Evolutionary conservation across 78 protist species (phyloP).

Genomic region (Neovahlkampfia damariscottae): DNA sequence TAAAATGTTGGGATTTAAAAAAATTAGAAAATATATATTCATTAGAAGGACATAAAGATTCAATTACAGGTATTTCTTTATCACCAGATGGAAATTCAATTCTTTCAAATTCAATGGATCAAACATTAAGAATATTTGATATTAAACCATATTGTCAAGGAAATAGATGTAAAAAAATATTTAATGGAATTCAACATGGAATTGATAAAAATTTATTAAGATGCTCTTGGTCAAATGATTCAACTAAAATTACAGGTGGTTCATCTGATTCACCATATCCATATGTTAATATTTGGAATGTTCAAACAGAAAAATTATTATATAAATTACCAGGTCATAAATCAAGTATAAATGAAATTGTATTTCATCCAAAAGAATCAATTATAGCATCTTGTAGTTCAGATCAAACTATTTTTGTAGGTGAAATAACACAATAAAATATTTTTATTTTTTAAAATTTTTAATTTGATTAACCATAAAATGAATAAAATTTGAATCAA

Average conservation of each 20-base stretch:
- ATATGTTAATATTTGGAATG: slow-evolving; percentile 4
- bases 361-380: slow-evolving; percentile 17
- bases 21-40: neutral
- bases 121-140: slow-evolving; percentile 22
- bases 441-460: no score
- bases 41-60: slow-evolving; percentile 16
- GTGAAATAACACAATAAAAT: no score
- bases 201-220: neutral
- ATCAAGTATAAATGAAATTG: slow-evolving; percentile 21
- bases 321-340: slow-evolving; percentile 32
- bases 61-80: slow-evolving; percentile 15
- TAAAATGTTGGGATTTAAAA: slow-evolving; percentile 8
- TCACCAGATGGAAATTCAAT: slow-evolving; percentile 19
- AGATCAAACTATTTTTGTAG: slow-evolving; percentile 18
- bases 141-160: neutral
- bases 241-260: neutral
- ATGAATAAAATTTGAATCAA: no score
- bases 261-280: neutral
- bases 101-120: slow-evolving; percentile 20
- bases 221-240: neutral
- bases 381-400: slow-evolving; percentile 7
- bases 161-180: neutral
- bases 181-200: neutral
- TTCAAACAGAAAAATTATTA: neutral
- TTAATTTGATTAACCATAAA: no score